Evolutionary conservation across 2,329 filamentous ascomycete species (phyloP), one percentile per base, ranked within the genome.

Genomic region (Sclerotinia spermophila): DNA sequence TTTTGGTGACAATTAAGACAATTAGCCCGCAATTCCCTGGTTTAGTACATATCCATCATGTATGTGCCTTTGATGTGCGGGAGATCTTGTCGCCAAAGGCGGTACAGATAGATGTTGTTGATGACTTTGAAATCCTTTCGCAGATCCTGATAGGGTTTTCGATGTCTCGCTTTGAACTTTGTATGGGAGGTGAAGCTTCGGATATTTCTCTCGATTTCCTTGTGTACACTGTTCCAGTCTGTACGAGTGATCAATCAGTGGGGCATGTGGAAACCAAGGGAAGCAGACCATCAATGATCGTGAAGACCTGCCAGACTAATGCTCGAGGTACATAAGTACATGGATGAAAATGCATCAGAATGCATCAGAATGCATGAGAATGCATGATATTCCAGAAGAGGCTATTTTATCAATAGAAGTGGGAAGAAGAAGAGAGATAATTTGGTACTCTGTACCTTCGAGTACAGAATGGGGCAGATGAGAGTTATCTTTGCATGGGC

Each of bases 81-180:
- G 68, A 69, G 68, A 70, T 70, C 61, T 53, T 53, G 42, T 70
- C 68, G 68, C 68, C 68, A 70, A 67, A 70, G 62, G 68, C 68
- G 68, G 68, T 40, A 65, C 62, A 65, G 24, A 53, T 65, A 40
- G 24, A 53, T 65, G 27, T 40, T 40, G 33, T 40, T 65, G 33
- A 51, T 27, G 27, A 44, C n/a, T 48, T 19, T 48, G 42, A 51
- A 64, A 40, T 38, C 33, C 33, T 40, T 53, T 27, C 48, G 45
- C n/a, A 65, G 62, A 53, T 65, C 62, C 45, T 65, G 45, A 53
- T 53, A 40, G 61, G 45, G 33, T 24, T 17, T 65, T n/a, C 45
- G 24, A 53, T 40, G 44, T 64, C 51, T 64, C 38, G 44, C 61
- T 64, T 38, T n/a, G 44, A 48, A 51, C 38, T 56, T 33, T 42